A percentile compares a stretch with the other conserved stretches of the same genome.
Conservation (phyloP, 2,329 filamentous ascomycete genomes). For the Dothideomycetidae sp. region DNA sequence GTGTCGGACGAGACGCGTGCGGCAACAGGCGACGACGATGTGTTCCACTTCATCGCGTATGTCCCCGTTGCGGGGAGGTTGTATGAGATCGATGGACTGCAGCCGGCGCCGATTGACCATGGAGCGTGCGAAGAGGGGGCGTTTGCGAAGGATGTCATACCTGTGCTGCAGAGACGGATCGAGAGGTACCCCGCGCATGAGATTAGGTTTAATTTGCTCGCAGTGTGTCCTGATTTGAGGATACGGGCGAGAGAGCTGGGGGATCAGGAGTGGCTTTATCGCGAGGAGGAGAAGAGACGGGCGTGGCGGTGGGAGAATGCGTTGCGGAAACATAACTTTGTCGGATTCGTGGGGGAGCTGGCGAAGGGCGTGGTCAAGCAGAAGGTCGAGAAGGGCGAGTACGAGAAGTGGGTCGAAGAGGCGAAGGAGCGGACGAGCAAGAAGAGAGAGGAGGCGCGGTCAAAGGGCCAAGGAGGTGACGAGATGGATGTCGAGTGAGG, state of each 20-base stretch:
- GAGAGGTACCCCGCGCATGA: slow-evolving; percentile 72
- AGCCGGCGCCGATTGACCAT: slow-evolving; percentile 83
- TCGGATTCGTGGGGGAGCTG: slow-evolving; percentile 84
- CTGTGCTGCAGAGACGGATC: slow-evolving; percentile 75
- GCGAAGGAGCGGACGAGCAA: slow-evolving; percentile 45
- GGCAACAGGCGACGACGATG: slow-evolving; percentile 64
- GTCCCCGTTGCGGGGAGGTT: slow-evolving; percentile 63
- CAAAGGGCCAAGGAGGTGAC: slow-evolving; percentile 25
- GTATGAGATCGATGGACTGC: slow-evolving; percentile 91
- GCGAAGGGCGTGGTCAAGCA: slow-evolving; percentile 67
- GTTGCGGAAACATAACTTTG: slow-evolving; percentile 82
- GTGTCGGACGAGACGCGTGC: slow-evolving; percentile 73
- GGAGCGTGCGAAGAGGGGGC: slow-evolving; percentile 54
- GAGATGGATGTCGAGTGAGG: slow-evolving; percentile 25
- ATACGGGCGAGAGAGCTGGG: slow-evolving; percentile 65
- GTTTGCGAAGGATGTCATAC: slow-evolving; percentile 69
- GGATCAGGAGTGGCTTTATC: slow-evolving; percentile 60
- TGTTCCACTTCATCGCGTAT: slow-evolving; percentile 97
- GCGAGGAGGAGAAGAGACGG: slow-evolving; percentile 69
- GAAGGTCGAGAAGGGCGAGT: slow-evolving; percentile 56
- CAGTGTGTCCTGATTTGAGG: slow-evolving; percentile 75
- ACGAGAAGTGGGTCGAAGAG: slow-evolving; percentile 59
- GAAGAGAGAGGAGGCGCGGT: slow-evolving; percentile 32
- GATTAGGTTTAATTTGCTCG: slow-evolving; percentile 91
- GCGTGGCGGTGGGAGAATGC: slow-evolving; percentile 95